Evolutionary conservation across 1,139 yeast species (phyloP), one percentile per base, ranked within the genome.

Genomic region (Sugiyamaella japonica): DNA sequence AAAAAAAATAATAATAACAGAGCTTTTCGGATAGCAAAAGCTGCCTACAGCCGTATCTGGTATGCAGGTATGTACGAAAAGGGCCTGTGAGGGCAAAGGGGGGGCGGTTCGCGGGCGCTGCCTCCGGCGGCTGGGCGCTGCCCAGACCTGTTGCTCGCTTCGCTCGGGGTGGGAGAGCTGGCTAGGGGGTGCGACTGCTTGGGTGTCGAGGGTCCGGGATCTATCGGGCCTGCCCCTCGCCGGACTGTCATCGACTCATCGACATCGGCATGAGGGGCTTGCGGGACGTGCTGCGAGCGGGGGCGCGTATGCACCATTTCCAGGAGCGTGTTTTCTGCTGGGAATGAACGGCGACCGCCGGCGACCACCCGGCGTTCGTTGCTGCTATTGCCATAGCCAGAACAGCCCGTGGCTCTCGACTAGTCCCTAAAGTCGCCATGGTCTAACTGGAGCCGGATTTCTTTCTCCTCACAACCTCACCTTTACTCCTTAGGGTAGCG

Each of bases 91-190:
- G 39, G 25, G 25, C 3, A 20, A 3, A 6, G 25, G 25, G 25
- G 6, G 25, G 25, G 25, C n/a, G n/a, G n/a, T n/a, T n/a, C n/a
- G n/a, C n/a, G 46, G 16, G 34, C 4, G 3, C 4, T 29, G 34
- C 34, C 34, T 29, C 34, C 9, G 34, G 34, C 34, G 34, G 34
- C 34, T 29, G 34, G 34, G 34, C 34, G 3, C 34, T 29, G 34
- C 34, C 34, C 47, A 31, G 47, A 31, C 47, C 47, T 25, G 38
- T 31, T 3, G 47, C 38, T 43, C 47, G 38, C 47, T 31, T 43
- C 47, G 47, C 47, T 43, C 47, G 47, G 13, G 47, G 28, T 43
- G 13, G 32, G 44, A n/a, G n/a, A n/a, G n/a, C n/a, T n/a, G n/a
- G n/a, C n/a, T n/a, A n/a, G n/a, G n/a, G n/a, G n/a, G n/a, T n/a